Evolutionary conservation across 2,329 filamentous ascomycete genomes (phyloP), one percentile per base, ranked within the genome.

Genomic region (Daldinia sp.): DNA sequence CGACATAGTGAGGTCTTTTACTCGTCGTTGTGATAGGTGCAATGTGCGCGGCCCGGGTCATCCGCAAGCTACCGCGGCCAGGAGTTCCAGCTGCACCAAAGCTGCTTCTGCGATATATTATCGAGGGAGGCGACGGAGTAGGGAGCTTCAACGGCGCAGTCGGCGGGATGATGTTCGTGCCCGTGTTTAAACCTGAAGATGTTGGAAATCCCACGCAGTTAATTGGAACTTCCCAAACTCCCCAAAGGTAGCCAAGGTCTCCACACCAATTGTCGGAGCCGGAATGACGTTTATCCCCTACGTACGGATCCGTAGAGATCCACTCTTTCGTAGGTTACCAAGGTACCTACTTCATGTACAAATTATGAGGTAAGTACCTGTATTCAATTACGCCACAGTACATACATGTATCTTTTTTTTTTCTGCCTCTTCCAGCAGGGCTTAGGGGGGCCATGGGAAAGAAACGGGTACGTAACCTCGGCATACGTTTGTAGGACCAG

Each of bases 1-100:
- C 69, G 82, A 81, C 82, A 84, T 84, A 67, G 55, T 77, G 75
- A 70, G 69, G 63, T 64, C 67, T 69, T 62, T 70, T 68, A 46
- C 54, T 71, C 33, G 37, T 63, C 39, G 39, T 30, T 41, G 23
- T 62, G 44, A 46, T 39, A 58, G 28, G 41, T 58, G 59, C 63
- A 35, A 69, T 37, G 56, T 51, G 41, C 56, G 60, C 23, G 39
- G 39, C 42, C 57, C 46, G 46, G 54, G 15, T 62, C 55, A 63
- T 59, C 28, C 51, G 46, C 57, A 63, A 50, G 48, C 39, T 23
- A 42, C 44, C n/a, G 58, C 53, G 48, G 51, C 50, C 58, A 61
- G 46, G 9, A 39, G 33, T 51, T 48, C 42, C 56, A 46, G 42
- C 55, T 60, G 65, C 44, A 44, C 62, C 37, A 33, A 48, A 59